Conservation (phyloP, 2,329 filamentous ascomycete genomes). For the Triangularia verruculosa region DNA sequence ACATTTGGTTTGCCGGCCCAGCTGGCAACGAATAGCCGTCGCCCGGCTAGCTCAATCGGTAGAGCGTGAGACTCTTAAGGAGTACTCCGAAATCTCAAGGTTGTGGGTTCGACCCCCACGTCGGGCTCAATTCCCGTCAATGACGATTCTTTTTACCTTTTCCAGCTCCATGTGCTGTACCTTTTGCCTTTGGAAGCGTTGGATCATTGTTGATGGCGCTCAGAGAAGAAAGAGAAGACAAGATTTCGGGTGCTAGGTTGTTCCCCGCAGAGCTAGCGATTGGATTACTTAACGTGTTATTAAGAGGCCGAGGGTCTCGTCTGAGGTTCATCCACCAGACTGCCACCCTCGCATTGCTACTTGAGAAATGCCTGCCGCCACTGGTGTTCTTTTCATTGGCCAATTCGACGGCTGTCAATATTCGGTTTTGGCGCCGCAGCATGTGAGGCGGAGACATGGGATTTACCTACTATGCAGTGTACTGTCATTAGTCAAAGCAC, state of each 20-base stretch:
- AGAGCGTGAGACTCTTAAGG: conserved; percentile 70
- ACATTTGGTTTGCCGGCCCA: background rate
- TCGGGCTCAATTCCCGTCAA: background rate
- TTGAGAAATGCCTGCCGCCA: background rate
- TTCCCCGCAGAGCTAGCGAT: background rate
- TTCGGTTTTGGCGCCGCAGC: background rate
- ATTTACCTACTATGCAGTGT: too few relatives aligned
- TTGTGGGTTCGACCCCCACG: background rate
- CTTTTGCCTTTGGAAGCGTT: too few relatives aligned
- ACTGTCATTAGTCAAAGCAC: too few relatives aligned
- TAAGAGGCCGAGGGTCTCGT: background rate
- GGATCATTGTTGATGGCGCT: too few relatives aligned
- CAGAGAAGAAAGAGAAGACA: too few relatives aligned
- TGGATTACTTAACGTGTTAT: background rate
- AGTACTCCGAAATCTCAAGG: conserved; percentile 9
- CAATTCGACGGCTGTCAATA: background rate
- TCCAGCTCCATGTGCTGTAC: too few relatives aligned
- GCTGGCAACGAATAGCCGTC: background rate
- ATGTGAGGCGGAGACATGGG: background rate
- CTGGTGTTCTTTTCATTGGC: background rate
- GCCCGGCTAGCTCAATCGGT: conserved; percentile 67
- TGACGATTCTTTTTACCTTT: background rate
- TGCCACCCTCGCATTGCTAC: background rate
- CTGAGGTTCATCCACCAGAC: background rate
- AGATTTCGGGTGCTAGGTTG: background rate